phyloP scores from a whole-genome alignment of 1,284 basidiomycete genomes.

The Gastroboletus turbinatus region DNA sequence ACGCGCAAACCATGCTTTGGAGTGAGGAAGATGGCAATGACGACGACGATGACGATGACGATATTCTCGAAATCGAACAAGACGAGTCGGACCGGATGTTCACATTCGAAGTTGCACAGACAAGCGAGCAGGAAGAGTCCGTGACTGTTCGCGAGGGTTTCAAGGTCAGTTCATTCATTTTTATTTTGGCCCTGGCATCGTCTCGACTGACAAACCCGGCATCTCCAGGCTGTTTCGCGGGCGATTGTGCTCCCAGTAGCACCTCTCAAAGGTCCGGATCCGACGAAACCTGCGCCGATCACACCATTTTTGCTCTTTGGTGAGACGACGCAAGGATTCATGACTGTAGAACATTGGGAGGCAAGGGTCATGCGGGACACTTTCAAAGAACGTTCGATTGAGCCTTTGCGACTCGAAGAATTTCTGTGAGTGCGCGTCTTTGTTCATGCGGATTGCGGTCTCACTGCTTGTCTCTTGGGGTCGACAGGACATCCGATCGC shows the following conservation, averaged over 20 bases:
- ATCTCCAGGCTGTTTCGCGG: slow-evolving; percentile 14
- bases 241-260: slow-evolving; percentile 12
- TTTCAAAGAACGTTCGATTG: background rate
- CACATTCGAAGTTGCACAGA: slow-evolving; percentile 55
- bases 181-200: background rate
- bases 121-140: slow-evolving; percentile 56
- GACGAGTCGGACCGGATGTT: slow-evolving; percentile 49
- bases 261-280: slow-evolving; percentile 6
- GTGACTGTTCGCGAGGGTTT: slow-evolving; percentile 45
- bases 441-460: background rate
- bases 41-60: slow-evolving; percentile 24
- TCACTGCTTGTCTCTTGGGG: background rate
- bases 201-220: background rate
- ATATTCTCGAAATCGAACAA: slow-evolving; percentile 32
- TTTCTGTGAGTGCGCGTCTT: slow-evolving; percentile 16
- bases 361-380: slow-evolving; percentile 5
- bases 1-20: slow-evolving; percentile 45
- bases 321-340: slow-evolving; percentile 37
- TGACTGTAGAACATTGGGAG: slow-evolving; percentile 30
- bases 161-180: slow-evolving; percentile 28
- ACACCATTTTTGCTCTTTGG: slow-evolving; percentile 35
- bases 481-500: slow-evolving; percentile 23
- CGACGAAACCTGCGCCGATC: slow-evolving; percentile 10
- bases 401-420: slow-evolving; percentile 14
- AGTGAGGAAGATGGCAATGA: slow-evolving; percentile 38